These are phyloP conservation scores for Capronia coronata DNA, from an alignment of 2,329 filamentous ascomycete species.

Conservation along the genomic window DNA sequence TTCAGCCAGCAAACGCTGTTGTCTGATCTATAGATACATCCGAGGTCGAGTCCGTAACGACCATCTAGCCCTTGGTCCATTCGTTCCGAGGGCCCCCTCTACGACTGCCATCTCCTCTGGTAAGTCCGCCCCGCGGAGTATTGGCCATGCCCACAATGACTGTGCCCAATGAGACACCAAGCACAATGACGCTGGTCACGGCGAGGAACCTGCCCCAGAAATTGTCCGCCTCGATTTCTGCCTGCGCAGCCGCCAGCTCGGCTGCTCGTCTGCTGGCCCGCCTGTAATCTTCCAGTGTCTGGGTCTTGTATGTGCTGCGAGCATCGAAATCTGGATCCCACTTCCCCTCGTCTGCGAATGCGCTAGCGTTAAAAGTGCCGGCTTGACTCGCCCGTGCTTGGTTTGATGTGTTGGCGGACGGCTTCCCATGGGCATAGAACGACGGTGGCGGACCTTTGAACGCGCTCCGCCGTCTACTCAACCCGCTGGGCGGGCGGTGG, in stretches of 20 bases:
- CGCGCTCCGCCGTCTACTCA: slow-evolving; percentile 66
- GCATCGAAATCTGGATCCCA: slow-evolving; percentile 61
- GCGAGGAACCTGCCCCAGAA: slow-evolving; percentile 35
- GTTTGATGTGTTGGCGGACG: slow-evolving; percentile 59
- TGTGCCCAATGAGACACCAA: slow-evolving; percentile 31
- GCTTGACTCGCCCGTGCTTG: slow-evolving; percentile 43
- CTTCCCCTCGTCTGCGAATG: slow-evolving; percentile 32
- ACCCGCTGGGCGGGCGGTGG: slow-evolving; percentile 65
- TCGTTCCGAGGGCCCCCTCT: slow-evolving; percentile 19
- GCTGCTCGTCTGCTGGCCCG: slow-evolving; percentile 40
- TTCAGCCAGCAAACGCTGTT: background rate
- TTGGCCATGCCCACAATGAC: slow-evolving; percentile 24
- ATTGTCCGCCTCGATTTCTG: slow-evolving; percentile 34
- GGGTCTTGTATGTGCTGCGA: slow-evolving; percentile 64
- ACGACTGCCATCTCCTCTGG: slow-evolving; percentile 24
- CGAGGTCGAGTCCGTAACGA: background rate
- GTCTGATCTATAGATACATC: background rate
- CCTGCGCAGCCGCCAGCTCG: slow-evolving; percentile 32
- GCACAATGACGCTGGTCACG: slow-evolving; percentile 36
- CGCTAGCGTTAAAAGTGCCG: slow-evolving; percentile 21
- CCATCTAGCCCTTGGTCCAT: slow-evolving; percentile 19
- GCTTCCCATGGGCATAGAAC: slow-evolving; percentile 69
- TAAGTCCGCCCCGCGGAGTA: slow-evolving; percentile 21
- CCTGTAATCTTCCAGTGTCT: slow-evolving; percentile 56
- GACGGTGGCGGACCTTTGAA: slow-evolving; percentile 83